Evolutionary conservation across 352 stramenopile genomes (phyloP).

Genomic region (Phytophthora boehmeriae): DNA sequence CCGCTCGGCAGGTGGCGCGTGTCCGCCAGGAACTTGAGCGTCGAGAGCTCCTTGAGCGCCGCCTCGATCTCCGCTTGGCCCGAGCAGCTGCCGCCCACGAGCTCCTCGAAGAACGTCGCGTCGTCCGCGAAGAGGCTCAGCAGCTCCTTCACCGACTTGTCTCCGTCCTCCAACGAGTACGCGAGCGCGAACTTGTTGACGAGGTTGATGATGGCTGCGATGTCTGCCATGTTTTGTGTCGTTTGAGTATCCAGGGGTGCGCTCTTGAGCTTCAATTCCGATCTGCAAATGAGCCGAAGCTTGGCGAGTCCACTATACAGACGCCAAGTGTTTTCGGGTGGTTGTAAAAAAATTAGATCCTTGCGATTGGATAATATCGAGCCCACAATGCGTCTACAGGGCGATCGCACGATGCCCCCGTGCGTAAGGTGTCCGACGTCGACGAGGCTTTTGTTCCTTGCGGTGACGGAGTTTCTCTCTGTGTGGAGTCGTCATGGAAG

Average conservation of each 20-base stretch:
- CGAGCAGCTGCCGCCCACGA: conserved; percentile 64
- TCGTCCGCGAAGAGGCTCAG: conserved; percentile 76
- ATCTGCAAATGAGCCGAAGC: conserved; percentile 8
- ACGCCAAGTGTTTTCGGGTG: too few relatives aligned
- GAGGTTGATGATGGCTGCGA: conserved; percentile 82
- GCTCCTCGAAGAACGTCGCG: conserved; percentile 77
- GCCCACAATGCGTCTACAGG: too few relatives aligned
- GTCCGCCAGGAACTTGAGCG: conserved; percentile 84
- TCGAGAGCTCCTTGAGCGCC: conserved; percentile 66
- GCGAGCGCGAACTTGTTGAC: conserved; percentile 82
- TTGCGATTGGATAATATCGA: too few relatives aligned
- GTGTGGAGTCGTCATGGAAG: too few relatives aligned
- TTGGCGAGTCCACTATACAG: too few relatives aligned
- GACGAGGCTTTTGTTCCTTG: too few relatives aligned
- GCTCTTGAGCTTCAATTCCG: conserved; percentile 25
- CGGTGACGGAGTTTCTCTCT: too few relatives aligned
- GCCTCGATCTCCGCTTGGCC: conserved; percentile 76
- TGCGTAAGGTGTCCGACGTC: too few relatives aligned
- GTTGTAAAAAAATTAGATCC: too few relatives aligned
- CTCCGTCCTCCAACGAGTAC: conserved; percentile 81
- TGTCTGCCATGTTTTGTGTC: conserved; percentile 61
- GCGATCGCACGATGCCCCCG: too few relatives aligned
- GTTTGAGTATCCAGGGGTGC: not conserved
- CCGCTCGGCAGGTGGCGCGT: conserved; percentile 82
- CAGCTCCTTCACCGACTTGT: conserved; percentile 70